Evolutionary conservation across 257 asterid species (phyloP).

Genomic region (Penstemon eatonii): DNA sequence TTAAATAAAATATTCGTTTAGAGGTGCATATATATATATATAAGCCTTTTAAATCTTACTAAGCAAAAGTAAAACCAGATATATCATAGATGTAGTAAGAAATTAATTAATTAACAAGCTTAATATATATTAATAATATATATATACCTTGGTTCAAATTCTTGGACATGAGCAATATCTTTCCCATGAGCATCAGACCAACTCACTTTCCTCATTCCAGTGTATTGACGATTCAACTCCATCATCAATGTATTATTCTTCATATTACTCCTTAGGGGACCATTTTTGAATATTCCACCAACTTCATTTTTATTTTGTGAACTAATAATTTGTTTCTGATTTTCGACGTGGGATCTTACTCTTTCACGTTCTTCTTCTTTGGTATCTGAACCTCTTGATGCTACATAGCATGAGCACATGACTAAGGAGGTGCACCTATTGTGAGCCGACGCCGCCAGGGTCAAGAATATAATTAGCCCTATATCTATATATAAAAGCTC

Average conservation of each 20-base stretch:
- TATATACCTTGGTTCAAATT: constrained; percentile 67
- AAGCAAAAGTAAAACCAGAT: too few relatives aligned
- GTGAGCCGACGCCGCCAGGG: constrained; percentile 52
- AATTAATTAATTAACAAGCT: too few relatives aligned
- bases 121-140: too few relatives aligned
- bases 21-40: too few relatives aligned
- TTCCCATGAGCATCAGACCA: constrained; percentile 73
- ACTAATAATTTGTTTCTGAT: not conserved
- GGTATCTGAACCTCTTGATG: constrained; percentile 53
- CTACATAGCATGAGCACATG: constrained; percentile 69
- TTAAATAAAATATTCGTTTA: not conserved
- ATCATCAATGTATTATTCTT: constrained; percentile 41
- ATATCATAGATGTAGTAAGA: too few relatives aligned
- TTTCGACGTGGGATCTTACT: not conserved
- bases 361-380: constrained; percentile 38
- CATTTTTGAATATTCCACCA: constrained; percentile 10
- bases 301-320: constrained; percentile 20
- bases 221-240: constrained; percentile 7
- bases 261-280: constrained; percentile 61
- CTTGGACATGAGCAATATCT: constrained; percentile 67
- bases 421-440: constrained; percentile 53
- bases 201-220: constrained; percentile 53
- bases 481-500: too few relatives aligned
- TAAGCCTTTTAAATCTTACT: too few relatives aligned
- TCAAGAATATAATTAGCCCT: not conserved